Evolutionary conservation across 495 filamentous ascomycete species (phyloP).

Genomic region (Geoglossum glabrum): DNA sequence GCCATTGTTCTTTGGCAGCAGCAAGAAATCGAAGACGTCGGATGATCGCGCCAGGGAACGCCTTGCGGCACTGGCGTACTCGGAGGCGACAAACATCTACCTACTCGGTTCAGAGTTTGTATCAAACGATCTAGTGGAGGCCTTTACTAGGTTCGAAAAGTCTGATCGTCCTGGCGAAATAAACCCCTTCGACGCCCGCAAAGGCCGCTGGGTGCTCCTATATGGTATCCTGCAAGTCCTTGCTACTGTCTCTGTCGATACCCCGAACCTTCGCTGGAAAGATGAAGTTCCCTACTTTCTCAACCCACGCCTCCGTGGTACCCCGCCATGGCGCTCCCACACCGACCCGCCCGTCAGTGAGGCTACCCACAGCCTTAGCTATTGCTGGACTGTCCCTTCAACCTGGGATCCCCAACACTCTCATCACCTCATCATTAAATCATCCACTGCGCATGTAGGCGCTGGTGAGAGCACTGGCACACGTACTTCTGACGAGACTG

Average conservation of each 20-base stretch:
- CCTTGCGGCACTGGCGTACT: slow-evolving; percentile 38
- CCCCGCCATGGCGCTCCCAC: slow-evolving; percentile 34
- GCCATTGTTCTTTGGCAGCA: slow-evolving; percentile 10
- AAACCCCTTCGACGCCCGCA: slow-evolving; percentile 36
- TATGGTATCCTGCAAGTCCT: slow-evolving; percentile 54
- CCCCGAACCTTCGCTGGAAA: slow-evolving; percentile 35
- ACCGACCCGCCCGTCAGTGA: slow-evolving; percentile 18
- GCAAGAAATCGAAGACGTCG: neutral
- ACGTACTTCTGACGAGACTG: neutral
- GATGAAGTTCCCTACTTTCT: slow-evolving; percentile 45
- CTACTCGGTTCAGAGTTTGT: slow-evolving; percentile 33
- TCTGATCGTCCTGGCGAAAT: slow-evolving; percentile 24
- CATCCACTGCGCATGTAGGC: neutral
- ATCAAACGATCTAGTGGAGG: slow-evolving; percentile 33
- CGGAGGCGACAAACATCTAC: slow-evolving; percentile 49
- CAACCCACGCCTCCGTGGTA: slow-evolving; percentile 33
- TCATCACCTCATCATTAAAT: neutral
- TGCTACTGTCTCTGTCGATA: slow-evolving; percentile 45
- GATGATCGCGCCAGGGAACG: slow-evolving; percentile 11
- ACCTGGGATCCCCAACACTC: slow-evolving; percentile 22
- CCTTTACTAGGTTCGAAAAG: slow-evolving; percentile 45
- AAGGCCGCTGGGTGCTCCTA: slow-evolving; percentile 52
- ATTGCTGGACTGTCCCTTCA: slow-evolving; percentile 36
- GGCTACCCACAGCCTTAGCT: slow-evolving; percentile 33
- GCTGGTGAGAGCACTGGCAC: neutral